Evolutionary conservation across 2,329 filamentous ascomycete genomes (phyloP), one percentile per base, ranked within the genome.

Genomic region (Rhynchosporium secalis): DNA sequence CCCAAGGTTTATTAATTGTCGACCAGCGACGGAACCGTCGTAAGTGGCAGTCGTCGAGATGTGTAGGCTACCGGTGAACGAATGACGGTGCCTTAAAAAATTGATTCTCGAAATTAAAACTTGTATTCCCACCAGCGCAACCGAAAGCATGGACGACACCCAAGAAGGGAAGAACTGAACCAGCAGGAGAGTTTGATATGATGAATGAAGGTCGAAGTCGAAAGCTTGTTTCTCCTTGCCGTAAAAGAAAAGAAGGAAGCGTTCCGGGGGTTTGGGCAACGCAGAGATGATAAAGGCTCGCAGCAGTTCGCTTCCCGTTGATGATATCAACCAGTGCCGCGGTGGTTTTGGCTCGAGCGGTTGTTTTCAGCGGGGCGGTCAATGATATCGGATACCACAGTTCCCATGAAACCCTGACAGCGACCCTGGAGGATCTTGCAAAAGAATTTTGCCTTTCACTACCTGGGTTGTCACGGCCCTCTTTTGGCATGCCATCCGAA

Each of bases 131-230:
- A 61, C 48, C 57, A 41, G 63, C 64, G 64, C 36, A 41, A 69
- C 69, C 64, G 69, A 69, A 72, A 71, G 76, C 75, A 75, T 73
- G 75, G 58, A 68, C 63, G 62, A 66, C 64, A 62, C 67, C 64
- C 73, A 74, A 77, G 72, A 77, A 81, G 78, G 76, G 77, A 81
- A 75, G 71, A 77, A 83, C 83, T 85, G 83, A 85, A 77, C 83
- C 83, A 86, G 84, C 83, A 85, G 83, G 75, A 75, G 73, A 73
- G 60, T 68, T 72, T 74, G 77, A 62, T 65, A 72, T 72, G 74
- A 79, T 78, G 15, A 46, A 26, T n/a, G 43, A 46, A 28, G 74
- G 72, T 75, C 74, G 71, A 70, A 68, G 75, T 72, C 73, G 73
- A 72, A 71, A 72, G 75, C 75, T 75, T 75, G 72, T 76, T 78